A percentile compares a stretch with the other conserved stretches of the same genome.
Evolutionary conservation across 2,329 filamentous ascomycete genomes (phyloP).

Genomic region (Phialophora verrucosa): DNA sequence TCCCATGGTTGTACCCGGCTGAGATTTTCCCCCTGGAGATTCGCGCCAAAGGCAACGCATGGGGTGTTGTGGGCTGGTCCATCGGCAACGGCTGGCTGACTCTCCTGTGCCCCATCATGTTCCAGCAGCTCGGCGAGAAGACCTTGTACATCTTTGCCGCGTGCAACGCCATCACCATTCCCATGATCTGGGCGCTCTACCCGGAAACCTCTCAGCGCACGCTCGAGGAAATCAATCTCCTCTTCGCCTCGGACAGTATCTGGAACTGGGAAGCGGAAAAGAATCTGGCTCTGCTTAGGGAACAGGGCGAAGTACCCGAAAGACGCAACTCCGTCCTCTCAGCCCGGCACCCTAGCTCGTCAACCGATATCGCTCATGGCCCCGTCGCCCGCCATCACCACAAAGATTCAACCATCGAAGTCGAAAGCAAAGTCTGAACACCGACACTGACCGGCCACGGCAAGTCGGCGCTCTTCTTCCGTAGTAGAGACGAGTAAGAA

Average conservation of each 20-base stretch:
- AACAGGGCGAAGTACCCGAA: slow-evolving; percentile 2
- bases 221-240: slow-evolving; percentile 74
- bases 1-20: slow-evolving; percentile 70
- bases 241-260: slow-evolving; percentile 70
- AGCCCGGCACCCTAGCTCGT: not conserved
- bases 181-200: slow-evolving; percentile 75
- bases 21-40: slow-evolving; percentile 76
- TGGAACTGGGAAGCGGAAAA: slow-evolving; percentile 75
- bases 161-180: slow-evolving; percentile 68
- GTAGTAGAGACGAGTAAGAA: not conserved
- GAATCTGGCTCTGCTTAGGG: slow-evolving; percentile 29
- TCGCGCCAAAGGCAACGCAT: slow-evolving; percentile 75
- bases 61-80: slow-evolving; percentile 76
- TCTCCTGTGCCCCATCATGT: slow-evolving; percentile 65
- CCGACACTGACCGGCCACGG: not conserved
- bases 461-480: not conserved
- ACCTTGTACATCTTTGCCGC: slow-evolving; percentile 76
- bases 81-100: slow-evolving; percentile 72
- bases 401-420: not conserved
- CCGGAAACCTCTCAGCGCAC: slow-evolving; percentile 76
- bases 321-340: not conserved
- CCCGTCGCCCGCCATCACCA: not conserved
- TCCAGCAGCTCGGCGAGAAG: slow-evolving; percentile 69
- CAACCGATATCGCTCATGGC: not conserved
- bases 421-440: slow-evolving; percentile 3